Evolutionary conservation across 768 basidiomycete species (phyloP), one percentile per base, ranked within the genome.

Genomic region (Leucocoprinus birnbaumii): DNA sequence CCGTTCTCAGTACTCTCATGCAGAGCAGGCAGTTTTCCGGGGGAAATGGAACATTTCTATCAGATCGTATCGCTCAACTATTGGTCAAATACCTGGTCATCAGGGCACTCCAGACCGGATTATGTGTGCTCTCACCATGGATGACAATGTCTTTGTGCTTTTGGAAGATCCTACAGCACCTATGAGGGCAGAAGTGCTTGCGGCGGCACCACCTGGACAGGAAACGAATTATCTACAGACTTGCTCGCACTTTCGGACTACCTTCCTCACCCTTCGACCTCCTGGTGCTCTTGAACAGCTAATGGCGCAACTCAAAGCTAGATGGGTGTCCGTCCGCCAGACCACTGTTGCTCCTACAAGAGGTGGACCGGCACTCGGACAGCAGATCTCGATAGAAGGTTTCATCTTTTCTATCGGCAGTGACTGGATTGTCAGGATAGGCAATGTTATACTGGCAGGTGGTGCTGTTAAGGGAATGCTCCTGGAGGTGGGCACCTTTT

Each of bases 391-490:
- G 16, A 81, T 93, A 26, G 90, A 92, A 51, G 90, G 89, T 0
- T 71, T 78, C 50, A 76, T 88, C n/a, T 91, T 84, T 64, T 69
- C 82, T 16, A 89, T 93, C 51, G 90, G 90, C 1, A 85, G 73
- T 34, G 90, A 93, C 65, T 93, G 91, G 87, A 69, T 91, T 16
- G 85, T 93, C 8, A 79, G 90, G 14, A 82, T 84, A 31, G 90
- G 90, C 8, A 89, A 89, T 66, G 89, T 93, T 35, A 78, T 83
- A 41, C 72, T 90, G 18, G 80, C 86, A 19, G 88, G 89, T 19
- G 89, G 89, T 27, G 82, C 81, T 5, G 75, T 87, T 3, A 89
- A 85, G 63, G 90, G 90, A n/a, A 89, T 93, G 86, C 74, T 93
- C 38, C 73, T 93, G 24, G 90, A 93, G 83, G 90, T 89, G 56